Evolutionary conservation across 1,284 basidiomycete genomes (phyloP).

Genomic region (Violaceomyces palustris): DNA sequence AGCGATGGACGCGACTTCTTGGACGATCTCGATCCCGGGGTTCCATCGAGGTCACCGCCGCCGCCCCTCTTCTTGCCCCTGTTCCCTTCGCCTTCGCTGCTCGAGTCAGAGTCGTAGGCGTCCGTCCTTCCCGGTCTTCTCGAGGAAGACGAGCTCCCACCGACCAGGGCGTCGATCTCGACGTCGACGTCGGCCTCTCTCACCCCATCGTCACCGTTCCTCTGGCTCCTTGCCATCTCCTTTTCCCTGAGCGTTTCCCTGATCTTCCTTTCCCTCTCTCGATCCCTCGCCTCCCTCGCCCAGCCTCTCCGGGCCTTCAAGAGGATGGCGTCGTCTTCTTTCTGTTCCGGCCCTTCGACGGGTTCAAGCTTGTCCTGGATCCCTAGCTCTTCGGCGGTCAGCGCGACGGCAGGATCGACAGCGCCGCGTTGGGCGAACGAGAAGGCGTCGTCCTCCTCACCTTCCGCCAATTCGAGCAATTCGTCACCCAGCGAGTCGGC

Average conservation of each 20-base stretch:
- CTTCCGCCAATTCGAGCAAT: constrained; percentile 32
- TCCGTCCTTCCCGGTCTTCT: no score
- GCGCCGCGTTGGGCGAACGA: neutral
- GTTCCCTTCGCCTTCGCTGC: no score
- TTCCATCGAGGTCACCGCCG: no score
- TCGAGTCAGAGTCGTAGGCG: no score
- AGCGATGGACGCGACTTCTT: no score
- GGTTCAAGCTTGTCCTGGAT: constrained; percentile 23
- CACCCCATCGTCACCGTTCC: no score
- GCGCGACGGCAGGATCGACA: constrained; percentile 4
- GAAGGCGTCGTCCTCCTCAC: constrained; percentile 5
- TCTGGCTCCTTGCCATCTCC: neutral
- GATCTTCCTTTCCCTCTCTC: constrained; percentile 14
- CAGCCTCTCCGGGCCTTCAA: constrained; percentile 13
- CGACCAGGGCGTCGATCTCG: no score
- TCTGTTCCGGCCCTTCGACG: no score
- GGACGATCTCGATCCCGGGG: no score
- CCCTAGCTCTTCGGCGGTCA: constrained; percentile 34
- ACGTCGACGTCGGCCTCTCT: no score
- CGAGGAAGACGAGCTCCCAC: no score
- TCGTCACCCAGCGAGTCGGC: constrained; percentile 30
- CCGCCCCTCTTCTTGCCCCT: no score
- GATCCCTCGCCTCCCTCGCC: constrained; percentile 22
- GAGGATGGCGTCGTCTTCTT: constrained; percentile 14
- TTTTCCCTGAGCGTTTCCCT: constrained; percentile 4